Evolutionary conservation across 331 rosid genomes (phyloP).

Genomic region (Malus hybrid): DNA sequence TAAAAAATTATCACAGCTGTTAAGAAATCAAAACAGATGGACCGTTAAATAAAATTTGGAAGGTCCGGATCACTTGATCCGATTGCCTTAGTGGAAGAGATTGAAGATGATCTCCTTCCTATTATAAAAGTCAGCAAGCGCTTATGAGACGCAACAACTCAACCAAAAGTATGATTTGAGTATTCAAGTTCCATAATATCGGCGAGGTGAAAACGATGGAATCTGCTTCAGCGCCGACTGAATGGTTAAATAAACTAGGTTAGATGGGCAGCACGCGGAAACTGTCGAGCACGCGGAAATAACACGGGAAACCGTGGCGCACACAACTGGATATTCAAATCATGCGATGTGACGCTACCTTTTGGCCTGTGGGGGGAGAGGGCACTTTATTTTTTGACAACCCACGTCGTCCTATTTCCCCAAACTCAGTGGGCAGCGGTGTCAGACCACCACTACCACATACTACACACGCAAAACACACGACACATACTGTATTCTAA

Average conservation of each 20-base stretch:
- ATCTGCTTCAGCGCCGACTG: not conserved
- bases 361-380: not conserved
- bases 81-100: accelerated
- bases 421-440: not conserved
- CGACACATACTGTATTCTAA: not conserved
- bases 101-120: too few species aligned
- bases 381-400: not conserved
- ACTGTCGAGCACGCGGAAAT: not conserved
- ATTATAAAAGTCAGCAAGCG: not conserved
- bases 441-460: slow-evolving; percentile 1
- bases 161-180: not conserved
- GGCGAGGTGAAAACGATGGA: not conserved
- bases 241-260: not conserved
- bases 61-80: too few species aligned
- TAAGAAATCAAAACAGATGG: accelerated
- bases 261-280: not conserved
- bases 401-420: not conserved
- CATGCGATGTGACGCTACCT: not conserved
- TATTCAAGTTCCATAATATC: not conserved
- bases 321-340: not conserved
- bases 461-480: not conserved
- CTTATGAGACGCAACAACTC: not conserved
- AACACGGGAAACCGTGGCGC: not conserved
- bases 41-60: accelerated
- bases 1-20: too few species aligned